phyloP scores from a whole-genome alignment of 1,284 basidiomycete genomes.

The Baeospora myosura region DNA sequence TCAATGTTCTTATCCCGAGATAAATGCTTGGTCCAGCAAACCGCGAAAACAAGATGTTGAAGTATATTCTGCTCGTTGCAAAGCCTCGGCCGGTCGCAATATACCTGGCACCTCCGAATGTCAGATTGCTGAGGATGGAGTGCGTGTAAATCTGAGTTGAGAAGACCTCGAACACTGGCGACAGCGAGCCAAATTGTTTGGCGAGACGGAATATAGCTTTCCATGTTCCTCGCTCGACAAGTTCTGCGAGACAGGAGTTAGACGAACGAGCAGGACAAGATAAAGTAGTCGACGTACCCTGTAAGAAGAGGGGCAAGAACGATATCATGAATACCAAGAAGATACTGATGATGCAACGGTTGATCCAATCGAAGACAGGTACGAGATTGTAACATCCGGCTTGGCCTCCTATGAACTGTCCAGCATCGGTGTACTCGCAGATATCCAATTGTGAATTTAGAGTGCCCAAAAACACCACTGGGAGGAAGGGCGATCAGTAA shows the following conservation, averaged over 20 bases:
- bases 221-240: conserved; percentile 86
- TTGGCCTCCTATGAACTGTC: conserved; percentile 67
- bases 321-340: conserved; percentile 96
- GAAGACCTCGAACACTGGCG: conserved; percentile 95
- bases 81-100: conserved; percentile 99
- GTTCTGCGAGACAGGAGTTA: conserved; percentile 44
- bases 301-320: conserved; percentile 88
- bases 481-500: conserved; percentile 10
- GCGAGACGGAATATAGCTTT: conserved; percentile 83
- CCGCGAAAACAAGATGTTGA: conserved; percentile 89
- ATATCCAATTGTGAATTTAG: conserved; percentile 74
- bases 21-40: conserved; percentile 97
- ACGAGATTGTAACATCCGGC: conserved; percentile 87
- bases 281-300: conserved; percentile 47
- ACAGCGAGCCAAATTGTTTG: conserved; percentile 88
- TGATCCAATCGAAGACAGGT: conserved; percentile 89
- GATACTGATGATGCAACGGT: conserved; percentile 90
- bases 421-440: conserved; percentile 69
- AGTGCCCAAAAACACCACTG: conserved; percentile 88
- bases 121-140: conserved; percentile 90
- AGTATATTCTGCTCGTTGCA: conserved; percentile 87
- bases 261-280: conserved; percentile 8
- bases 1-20: conserved; percentile 84
- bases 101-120: conserved; percentile 92
- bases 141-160: conserved; percentile 95